These are phyloP conservation scores for Lasiosphaeria hispida DNA, from an alignment of 495 filamentous ascomycete species.

Conservation along the genomic window DNA sequence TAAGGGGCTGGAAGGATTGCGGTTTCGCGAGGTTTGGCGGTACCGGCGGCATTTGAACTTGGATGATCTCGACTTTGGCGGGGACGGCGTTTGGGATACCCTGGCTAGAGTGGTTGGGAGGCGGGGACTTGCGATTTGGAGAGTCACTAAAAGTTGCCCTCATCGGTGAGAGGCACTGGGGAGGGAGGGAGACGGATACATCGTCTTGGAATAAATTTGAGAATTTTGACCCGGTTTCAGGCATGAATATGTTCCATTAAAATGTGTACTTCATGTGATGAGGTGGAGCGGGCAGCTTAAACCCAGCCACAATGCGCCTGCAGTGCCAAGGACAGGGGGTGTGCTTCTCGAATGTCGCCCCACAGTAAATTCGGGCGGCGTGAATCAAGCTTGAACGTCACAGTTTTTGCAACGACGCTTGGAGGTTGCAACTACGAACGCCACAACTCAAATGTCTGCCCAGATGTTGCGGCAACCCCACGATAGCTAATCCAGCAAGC, in stretches of 20 bases:
- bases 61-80: slow-evolving; percentile 87
- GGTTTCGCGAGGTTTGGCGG: slow-evolving; percentile 67
- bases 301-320: background rate
- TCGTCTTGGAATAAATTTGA: background rate
- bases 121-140: slow-evolving; percentile 78
- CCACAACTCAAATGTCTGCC: too few relatives aligned
- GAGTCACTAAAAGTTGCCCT: slow-evolving; percentile 57
- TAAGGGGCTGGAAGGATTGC: slow-evolving; percentile 46
- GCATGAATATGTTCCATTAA: too few relatives aligned
- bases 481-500: background rate
- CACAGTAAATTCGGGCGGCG: slow-evolving; percentile 8
- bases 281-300: too few relatives aligned
- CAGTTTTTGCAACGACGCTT: too few relatives aligned
- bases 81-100: slow-evolving; percentile 77
- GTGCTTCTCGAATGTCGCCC: slow-evolving; percentile 3
- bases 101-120: slow-evolving; percentile 72
- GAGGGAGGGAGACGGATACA: background rate
- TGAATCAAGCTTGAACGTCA: too few relatives aligned
- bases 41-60: slow-evolving; percentile 76
- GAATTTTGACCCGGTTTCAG: too few relatives aligned
- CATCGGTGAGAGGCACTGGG: slow-evolving; percentile 1
- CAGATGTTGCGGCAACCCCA: slow-evolving; percentile 35
- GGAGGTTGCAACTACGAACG: too few relatives aligned
- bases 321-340: slow-evolving; percentile 1
- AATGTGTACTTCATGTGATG: background rate